Base-by-base conservation (phyloP, 805 yeast genomes). In the Ogataea parapolymorpha region DNA sequence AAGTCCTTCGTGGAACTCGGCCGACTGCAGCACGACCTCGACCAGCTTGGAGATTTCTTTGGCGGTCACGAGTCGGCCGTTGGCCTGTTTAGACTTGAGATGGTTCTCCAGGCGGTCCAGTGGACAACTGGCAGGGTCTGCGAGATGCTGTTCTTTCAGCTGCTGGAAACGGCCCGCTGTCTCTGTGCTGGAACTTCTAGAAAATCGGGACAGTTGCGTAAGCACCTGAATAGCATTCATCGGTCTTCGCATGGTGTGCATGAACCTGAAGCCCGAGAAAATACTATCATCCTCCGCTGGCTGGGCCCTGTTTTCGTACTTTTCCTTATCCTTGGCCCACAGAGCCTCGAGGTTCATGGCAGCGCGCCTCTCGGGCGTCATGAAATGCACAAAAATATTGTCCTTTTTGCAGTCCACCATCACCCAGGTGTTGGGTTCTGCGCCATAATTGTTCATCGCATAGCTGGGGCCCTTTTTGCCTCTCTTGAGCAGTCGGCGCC, bases 391-490 rank as follows among this genome's bases (percentile, higher is more conserved):
- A 40, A 70, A 75, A 3, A 88, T 74, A 27, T 78, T 77, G 45
- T 81, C 83, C 2, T 75, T 62, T 20, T 71, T 68, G 35, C 87
- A 74, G 52, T 87, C 88, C 35, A 89, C 68, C 75, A 86, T 78
- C 16, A 86, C 79, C 98, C 98, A 90, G 18, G 85, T 75, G 51
- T 87, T 88, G 4, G 80, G 70, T 5, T 68, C 50, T 10, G 66
- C 63, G 12, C 85, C 84, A 52, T 75, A 80, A 41, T 74, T 79
- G 43, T 74, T 74, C 49, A 77, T 77, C 1, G 80, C 71, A 37
- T 72, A 67, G 12, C 74, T 73, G 12, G 69, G 70, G n/a, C 71
- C 66, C 53, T 77, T 77, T 40, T 77, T 67, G 27, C 82, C 80
- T 48, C 78, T 68, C 36, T 73, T 74, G 28, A 70, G 70, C 44